Evolutionary conservation across 306 rosid genomes (phyloP).

Genomic region (Prunus mongolica): DNA sequence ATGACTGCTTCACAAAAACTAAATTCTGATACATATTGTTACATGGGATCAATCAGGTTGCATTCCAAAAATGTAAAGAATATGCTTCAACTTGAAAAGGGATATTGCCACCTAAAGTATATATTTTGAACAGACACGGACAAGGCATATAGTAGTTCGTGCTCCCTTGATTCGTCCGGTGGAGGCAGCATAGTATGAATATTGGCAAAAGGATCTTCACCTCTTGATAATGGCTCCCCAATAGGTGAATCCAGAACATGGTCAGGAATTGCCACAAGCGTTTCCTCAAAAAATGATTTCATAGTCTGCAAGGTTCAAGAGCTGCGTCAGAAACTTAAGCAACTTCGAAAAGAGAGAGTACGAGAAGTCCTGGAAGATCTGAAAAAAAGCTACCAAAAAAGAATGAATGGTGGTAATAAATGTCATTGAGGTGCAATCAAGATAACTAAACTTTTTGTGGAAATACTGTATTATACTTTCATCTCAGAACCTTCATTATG

Average conservation of each 20-base stretch:
- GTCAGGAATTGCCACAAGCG: conserved; percentile 80
- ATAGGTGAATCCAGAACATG: conserved; percentile 68
- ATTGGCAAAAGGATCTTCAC: conserved; percentile 60
- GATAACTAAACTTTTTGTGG: neutral
- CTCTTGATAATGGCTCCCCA: conserved; percentile 35
- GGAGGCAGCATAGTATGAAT: conserved; percentile 55
- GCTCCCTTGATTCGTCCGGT: conserved; percentile 46
- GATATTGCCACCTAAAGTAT: too few species aligned
- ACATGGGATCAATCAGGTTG: conserved; percentile 3
- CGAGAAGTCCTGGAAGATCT: neutral
- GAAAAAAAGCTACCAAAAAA: neutral
- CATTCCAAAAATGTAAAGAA: neutral
- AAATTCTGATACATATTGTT: neutral
- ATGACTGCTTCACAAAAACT: too few species aligned
- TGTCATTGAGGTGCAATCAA: neutral
- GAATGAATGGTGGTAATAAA: neutral
- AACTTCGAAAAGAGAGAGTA: neutral
- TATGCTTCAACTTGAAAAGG: neutral
- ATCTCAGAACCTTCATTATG: too few species aligned
- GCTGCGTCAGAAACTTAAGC: conserved; percentile 15
- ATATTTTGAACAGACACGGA: neutral
- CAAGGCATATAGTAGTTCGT: conserved; percentile 47
- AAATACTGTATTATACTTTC: too few species aligned
- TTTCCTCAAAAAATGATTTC: conserved; percentile 79
- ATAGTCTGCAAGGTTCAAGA: conserved; percentile 59